Conservation (phyloP, 2,329 filamentous ascomycete genomes). For the Colletotrichum phormii region DNA sequence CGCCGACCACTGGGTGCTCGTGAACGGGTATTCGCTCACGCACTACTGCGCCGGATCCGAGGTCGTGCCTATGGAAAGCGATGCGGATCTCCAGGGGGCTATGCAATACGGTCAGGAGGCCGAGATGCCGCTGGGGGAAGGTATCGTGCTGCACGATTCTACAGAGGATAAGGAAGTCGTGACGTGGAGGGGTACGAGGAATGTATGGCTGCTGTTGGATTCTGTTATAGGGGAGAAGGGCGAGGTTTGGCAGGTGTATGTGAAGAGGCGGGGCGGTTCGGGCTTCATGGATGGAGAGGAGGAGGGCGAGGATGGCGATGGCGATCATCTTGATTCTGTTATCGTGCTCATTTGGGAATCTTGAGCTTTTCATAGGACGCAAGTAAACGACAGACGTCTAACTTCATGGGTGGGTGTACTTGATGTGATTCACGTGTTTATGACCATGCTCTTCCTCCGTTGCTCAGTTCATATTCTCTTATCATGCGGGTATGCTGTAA, state of each 20-base stretch:
- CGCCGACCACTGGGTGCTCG: constrained; percentile 58
- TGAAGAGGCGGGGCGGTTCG: constrained; percentile 44
- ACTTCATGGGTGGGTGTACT: not conserved
- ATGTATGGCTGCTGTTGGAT: constrained; percentile 56
- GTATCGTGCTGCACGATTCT: constrained; percentile 47
- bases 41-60: constrained; percentile 54
- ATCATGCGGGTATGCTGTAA: not conserved
- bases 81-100: constrained; percentile 15
- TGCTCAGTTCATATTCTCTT: not conserved
- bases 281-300: constrained; percentile 32
- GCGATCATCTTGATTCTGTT: constrained; percentile 50
- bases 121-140: constrained; percentile 40
- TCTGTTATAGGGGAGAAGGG: constrained; percentile 48
- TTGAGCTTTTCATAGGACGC: not conserved
- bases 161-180: constrained; percentile 46
- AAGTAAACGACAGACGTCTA: not conserved
- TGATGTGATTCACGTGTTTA: not conserved
- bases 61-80: constrained; percentile 27
- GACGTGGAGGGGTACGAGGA: constrained; percentile 49
- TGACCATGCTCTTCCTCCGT: not conserved
- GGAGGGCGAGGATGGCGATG: constrained; percentile 39
- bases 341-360: constrained; percentile 55
- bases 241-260: constrained; percentile 60
- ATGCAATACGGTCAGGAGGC: constrained; percentile 30
- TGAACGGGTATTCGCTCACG: constrained; percentile 59